Percentiles rank a stretch among this genome's conserved stretches.
Conservation (phyloP, 1,284 basidiomycete species). For the Leccinum variabile region DNA sequence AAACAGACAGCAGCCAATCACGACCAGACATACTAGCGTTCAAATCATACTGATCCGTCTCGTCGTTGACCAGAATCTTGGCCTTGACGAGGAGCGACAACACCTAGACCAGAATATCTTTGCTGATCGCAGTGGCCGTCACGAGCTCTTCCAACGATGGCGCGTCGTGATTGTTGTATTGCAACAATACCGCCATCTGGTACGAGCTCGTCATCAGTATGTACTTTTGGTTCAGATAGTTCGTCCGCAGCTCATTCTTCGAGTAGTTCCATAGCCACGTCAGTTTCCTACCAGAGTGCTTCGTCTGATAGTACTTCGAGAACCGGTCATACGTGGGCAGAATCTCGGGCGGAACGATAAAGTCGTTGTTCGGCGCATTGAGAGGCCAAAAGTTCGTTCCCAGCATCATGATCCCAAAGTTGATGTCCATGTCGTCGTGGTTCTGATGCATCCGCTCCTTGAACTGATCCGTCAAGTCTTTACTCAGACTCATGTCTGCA, state of each 20-base stretch:
- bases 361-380: constrained; percentile 80
- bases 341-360: constrained; percentile 88
- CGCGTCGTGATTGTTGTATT: constrained; percentile 92
- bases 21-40: constrained; percentile 67
- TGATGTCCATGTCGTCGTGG: constrained; percentile 83
- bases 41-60: constrained; percentile 87
- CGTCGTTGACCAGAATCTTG: constrained; percentile 85
- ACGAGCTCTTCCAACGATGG: constrained; percentile 81
- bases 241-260: constrained; percentile 94
- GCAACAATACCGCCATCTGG: constrained; percentile 92
- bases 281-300: constrained; percentile 93
- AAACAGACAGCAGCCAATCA: neutral
- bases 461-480: constrained; percentile 96
- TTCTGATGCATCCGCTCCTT: constrained; percentile 91
- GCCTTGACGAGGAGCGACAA: constrained; percentile 85
- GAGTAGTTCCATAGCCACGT: constrained; percentile 99
- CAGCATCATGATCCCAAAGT: constrained; percentile 91
- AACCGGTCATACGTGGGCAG: constrained; percentile 89
- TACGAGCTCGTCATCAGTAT: constrained; percentile 95
- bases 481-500: constrained; percentile 91
- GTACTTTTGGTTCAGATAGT: constrained; percentile 92
- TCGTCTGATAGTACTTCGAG: constrained; percentile 90
- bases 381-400: constrained; percentile 98
- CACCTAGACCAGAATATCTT: constrained; percentile 84
- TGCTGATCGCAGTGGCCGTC: constrained; percentile 81